These are phyloP conservation scores for Simplicillium aogashimaense DNA, from an alignment of 2,329 filamentous ascomycete genomes.

Conservation along the genomic window DNA sequence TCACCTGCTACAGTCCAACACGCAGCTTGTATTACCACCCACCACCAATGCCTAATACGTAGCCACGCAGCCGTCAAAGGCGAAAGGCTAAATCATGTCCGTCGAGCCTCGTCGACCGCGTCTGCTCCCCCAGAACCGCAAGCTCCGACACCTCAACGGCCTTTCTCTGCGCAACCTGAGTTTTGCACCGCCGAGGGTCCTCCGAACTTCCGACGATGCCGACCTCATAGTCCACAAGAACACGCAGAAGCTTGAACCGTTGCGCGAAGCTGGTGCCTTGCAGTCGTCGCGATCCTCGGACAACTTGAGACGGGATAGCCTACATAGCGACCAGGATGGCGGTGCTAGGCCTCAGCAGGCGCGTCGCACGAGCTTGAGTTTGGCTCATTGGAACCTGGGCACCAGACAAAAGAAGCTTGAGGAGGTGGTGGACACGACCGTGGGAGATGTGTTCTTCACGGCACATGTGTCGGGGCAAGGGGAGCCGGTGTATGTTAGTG, in stretches of 20 bases:
- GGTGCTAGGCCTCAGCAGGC: constrained; percentile 15
- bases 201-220: constrained; percentile 70
- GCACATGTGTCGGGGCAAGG: constrained; percentile 57
- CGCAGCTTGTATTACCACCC: no score
- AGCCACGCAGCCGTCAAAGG: no score
- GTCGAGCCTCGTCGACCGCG: constrained; percentile 34
- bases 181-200: constrained; percentile 42
- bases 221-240: constrained; percentile 51
- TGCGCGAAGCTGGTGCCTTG: constrained; percentile 36
- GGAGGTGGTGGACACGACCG: constrained; percentile 56
- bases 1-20: no score
- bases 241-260: constrained; percentile 52
- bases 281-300: constrained; percentile 48
- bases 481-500: constrained; percentile 84
- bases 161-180: constrained; percentile 80
- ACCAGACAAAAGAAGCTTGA: constrained; percentile 67
- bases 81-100: constrained; percentile 5
- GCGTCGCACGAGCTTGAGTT: constrained; percentile 38
- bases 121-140: constrained; percentile 67
- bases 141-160: constrained; percentile 76
- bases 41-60: no score
- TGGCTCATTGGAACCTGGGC: constrained; percentile 34
- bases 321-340: constrained; percentile 8
- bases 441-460: constrained; percentile 86
- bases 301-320: constrained; percentile 27